A percentile compares a stretch with the other conserved stretches of the same genome.
Conservation (phyloP, 345 rosid species). For the Hypericum androsaemum region DNA sequence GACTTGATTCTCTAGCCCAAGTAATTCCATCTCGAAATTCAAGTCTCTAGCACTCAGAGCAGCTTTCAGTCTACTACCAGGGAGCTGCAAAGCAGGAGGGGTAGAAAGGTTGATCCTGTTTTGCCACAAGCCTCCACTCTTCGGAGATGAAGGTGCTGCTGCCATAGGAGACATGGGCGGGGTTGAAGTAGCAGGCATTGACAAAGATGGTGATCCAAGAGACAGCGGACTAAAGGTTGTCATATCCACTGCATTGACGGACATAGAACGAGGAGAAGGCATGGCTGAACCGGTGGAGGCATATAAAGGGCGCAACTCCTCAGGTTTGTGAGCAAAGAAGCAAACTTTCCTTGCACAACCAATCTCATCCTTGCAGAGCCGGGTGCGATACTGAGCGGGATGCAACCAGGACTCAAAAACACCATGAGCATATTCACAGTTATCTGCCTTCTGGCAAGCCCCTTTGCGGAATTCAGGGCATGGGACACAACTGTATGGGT, state of each 20-base stretch:
- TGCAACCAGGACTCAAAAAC: slow-evolving; percentile 99
- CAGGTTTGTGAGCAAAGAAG: slow-evolving; percentile 87
- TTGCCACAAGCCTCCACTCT: slow-evolving; percentile 62
- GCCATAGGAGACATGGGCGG: slow-evolving; percentile 74
- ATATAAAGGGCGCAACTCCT: slow-evolving; percentile 83
- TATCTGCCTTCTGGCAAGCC: slow-evolving; percentile 75
- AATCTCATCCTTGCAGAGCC: slow-evolving; percentile 94
- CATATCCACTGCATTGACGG: slow-evolving; percentile 51
- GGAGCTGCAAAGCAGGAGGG: slow-evolving; percentile 70
- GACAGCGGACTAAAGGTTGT: slow-evolving; percentile 43
- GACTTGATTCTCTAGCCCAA: slow-evolving; percentile 32
- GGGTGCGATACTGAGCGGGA: slow-evolving; percentile 87
- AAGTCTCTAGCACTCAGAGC: slow-evolving; percentile 67
- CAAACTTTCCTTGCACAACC: slow-evolving; percentile 88
- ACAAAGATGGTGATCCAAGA: slow-evolving; percentile 40
- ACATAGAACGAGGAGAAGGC: slow-evolving; percentile 72
- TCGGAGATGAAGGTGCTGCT: slow-evolving; percentile 57
- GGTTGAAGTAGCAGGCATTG: slow-evolving; percentile 49
- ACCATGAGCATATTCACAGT: slow-evolving; percentile 92
- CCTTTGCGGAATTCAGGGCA: slow-evolving; percentile 98
- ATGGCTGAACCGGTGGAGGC: slow-evolving; percentile 93
- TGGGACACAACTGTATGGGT: slow-evolving; percentile 83
- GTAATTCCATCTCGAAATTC: slow-evolving; percentile 60
- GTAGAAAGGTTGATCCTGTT: slow-evolving; percentile 49
- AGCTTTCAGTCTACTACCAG: slow-evolving; percentile 78